A percentile compares a stretch with the other conserved stretches of the same genome.
Conservation (phyloP, 2,329 filamentous ascomycete genomes). For the Claviceps maximensis region DNA sequence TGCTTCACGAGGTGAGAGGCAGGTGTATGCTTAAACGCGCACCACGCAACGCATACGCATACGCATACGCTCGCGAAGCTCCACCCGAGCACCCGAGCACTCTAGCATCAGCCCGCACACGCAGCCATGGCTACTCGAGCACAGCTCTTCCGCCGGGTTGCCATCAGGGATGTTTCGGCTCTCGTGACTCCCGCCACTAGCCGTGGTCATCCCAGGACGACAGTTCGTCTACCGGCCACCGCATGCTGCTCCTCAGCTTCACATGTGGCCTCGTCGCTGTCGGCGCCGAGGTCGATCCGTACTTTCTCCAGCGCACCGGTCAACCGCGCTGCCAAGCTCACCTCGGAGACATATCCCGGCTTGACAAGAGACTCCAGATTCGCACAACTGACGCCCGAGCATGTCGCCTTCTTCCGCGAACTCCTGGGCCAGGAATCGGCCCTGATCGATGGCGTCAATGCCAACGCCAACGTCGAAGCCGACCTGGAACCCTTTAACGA, state of each 20-base stretch:
- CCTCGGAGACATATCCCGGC: conserved; percentile 72
- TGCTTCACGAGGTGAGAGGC: neutral
- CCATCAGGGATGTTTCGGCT: neutral
- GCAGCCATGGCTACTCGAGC: conserved; percentile 5
- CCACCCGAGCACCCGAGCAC: neutral
- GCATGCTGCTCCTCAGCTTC: conserved; percentile 1
- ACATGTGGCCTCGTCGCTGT: conserved; percentile 1
- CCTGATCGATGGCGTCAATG: conserved; percentile 72
- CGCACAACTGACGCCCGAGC: conserved; percentile 56
- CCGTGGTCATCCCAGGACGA: neutral
- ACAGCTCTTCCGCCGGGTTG: conserved; percentile 4
- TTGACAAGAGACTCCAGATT: conserved; percentile 71
- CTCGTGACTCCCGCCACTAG: neutral
- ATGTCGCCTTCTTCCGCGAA: conserved; percentile 71
- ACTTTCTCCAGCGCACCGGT: conserved; percentile 12
- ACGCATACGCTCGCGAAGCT: neutral
- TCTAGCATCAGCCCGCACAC: no score
- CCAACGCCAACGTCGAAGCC: conserved; percentile 51
- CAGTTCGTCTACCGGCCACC: neutral
- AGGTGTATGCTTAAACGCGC: neutral
- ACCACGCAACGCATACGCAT: neutral
- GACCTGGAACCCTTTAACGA: conserved; percentile 88
- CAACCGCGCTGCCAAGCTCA: conserved; percentile 45
- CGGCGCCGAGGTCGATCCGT: conserved; percentile 13
- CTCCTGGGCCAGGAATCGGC: conserved; percentile 70